Conservation (phyloP, 225 moss, liverwort and hornwort genomes). For the Lunularia cruciata region DNA sequence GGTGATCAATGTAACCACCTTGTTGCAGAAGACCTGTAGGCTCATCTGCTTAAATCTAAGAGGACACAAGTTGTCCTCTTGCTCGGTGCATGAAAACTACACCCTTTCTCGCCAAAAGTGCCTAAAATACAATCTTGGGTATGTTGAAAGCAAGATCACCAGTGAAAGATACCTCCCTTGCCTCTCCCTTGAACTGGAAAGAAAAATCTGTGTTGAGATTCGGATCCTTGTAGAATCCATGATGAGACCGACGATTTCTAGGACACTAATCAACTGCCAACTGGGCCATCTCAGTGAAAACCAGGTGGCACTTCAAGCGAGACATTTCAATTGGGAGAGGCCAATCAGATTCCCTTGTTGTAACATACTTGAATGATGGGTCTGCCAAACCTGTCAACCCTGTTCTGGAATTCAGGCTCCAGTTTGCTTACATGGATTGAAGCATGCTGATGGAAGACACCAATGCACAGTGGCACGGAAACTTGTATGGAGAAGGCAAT, state of each 20-base stretch:
- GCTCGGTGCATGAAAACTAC: not conserved
- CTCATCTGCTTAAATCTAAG: not conserved
- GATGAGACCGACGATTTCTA: not conserved
- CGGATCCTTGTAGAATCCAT: not conserved
- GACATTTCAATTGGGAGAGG: not conserved
- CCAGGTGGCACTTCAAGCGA: not conserved
- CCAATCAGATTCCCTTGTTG: constrained; percentile 80
- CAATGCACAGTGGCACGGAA: constrained; percentile 80
- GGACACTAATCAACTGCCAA: not conserved
- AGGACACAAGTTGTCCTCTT: not conserved
- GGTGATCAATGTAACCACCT: not conserved
- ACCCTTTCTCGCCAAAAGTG: not conserved
- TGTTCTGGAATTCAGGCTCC: constrained; percentile 66
- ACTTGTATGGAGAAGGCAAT: constrained; percentile 85
- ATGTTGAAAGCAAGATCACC: constrained; percentile 5
- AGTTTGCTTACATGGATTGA: constrained; percentile 62
- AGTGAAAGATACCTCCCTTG: not conserved
- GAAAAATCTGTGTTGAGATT: not conserved
- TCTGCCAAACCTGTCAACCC: constrained; percentile 68
- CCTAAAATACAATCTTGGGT: not conserved
- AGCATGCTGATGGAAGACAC: constrained; percentile 90
- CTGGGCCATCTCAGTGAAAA: not conserved
- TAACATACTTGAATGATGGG: constrained; percentile 73
- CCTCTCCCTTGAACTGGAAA: constrained; percentile 1
- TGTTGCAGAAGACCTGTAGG: not conserved